phyloP scores from a whole-genome alignment of 2,329 filamentous ascomycete species.

The Acrodontium crateriforme region DNA sequence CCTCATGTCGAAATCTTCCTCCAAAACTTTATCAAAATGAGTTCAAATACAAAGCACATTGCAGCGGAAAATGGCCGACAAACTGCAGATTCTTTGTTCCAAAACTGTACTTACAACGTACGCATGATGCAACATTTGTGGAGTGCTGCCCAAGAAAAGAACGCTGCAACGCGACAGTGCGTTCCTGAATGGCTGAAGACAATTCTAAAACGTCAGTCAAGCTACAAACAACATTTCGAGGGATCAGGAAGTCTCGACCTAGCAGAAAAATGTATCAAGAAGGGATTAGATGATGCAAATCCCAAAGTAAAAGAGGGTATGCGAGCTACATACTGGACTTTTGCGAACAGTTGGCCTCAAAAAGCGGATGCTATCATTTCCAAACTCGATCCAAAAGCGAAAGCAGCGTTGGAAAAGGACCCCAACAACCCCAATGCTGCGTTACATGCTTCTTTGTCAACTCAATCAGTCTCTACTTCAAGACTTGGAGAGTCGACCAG shows the following conservation, averaged over 20 bases:
- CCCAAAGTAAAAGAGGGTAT: conserved; percentile 78
- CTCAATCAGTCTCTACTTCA: conserved; percentile 8
- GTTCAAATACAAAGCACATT: conserved; percentile 84
- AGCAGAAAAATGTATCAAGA: conserved; percentile 78
- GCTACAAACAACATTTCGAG: conserved; percentile 71
- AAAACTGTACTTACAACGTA: conserved; percentile 62
- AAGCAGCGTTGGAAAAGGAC: conserved; percentile 69
- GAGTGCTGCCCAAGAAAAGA: conserved; percentile 79
- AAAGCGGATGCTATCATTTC: conserved; percentile 67
- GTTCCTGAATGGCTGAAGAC: conserved; percentile 74
- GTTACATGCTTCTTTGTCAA: conserved; percentile 34
- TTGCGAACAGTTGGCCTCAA: conserved; percentile 61
- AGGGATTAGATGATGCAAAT: conserved; percentile 78
- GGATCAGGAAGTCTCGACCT: conserved; percentile 70
- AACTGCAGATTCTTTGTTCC: conserved; percentile 69
- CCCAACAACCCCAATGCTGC: conserved; percentile 58
- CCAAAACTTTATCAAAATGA: conserved; percentile 80
- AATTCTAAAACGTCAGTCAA: conserved; percentile 59
- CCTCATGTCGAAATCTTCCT: conserved; percentile 81
- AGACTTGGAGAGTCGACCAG: conserved; percentile 31
- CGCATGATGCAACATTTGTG: conserved; percentile 79
- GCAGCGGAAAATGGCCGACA: conserved; percentile 68
- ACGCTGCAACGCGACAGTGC: conserved; percentile 70
- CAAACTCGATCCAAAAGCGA: conserved; percentile 63
- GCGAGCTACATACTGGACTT: conserved; percentile 76